A percentile compares a stretch with the other conserved stretches of the same genome.
These are phyloP conservation scores for Plasmopara halstedii DNA, from an alignment of 352 stramenopile genomes.

Conservation along the genomic window DNA sequence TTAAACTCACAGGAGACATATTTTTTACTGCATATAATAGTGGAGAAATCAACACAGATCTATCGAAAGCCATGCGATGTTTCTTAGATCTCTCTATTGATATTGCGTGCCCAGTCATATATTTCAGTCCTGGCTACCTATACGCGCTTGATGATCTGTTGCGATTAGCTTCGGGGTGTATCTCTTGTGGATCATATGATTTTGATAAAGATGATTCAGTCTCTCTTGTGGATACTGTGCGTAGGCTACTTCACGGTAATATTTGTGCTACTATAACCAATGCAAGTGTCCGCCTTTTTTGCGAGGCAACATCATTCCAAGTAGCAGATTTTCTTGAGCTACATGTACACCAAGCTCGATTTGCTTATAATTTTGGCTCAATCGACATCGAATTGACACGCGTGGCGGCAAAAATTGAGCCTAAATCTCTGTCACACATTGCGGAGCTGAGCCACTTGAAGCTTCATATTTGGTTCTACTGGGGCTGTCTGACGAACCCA, in stretches of 20 bases:
- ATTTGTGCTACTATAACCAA: constrained; percentile 28
- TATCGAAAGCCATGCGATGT: constrained; percentile 26
- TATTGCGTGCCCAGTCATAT: constrained; percentile 28
- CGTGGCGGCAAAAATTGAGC: constrained; percentile 58
- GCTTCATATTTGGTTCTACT: constrained; percentile 42
- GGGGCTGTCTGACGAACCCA: constrained; percentile 20
- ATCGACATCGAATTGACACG: constrained; percentile 36
- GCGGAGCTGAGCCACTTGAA: constrained; percentile 47
- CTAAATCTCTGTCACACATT: constrained; percentile 49
- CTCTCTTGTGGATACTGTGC: constrained; percentile 43
- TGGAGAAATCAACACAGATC: constrained; percentile 3
- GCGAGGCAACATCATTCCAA: constrained; percentile 39
- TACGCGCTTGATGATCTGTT: constrained; percentile 47
- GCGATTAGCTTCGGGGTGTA: constrained; percentile 15
- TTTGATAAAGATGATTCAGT: constrained; percentile 35
- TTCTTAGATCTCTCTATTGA: constrained; percentile 37
- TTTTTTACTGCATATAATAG: constrained; percentile 24
- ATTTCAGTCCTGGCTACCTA: constrained; percentile 50
- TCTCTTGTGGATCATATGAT: constrained; percentile 38
- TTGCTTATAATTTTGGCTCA: constrained; percentile 25
- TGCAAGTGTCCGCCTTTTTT: constrained; percentile 37
- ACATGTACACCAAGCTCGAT: constrained; percentile 22
- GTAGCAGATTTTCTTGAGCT: constrained; percentile 49
- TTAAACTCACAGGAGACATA: constrained; percentile 25
- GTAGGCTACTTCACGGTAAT: constrained; percentile 54